Base-by-base conservation (phyloP, 345 rosid species). In the Psidium friedrichsthalianum region DNA sequence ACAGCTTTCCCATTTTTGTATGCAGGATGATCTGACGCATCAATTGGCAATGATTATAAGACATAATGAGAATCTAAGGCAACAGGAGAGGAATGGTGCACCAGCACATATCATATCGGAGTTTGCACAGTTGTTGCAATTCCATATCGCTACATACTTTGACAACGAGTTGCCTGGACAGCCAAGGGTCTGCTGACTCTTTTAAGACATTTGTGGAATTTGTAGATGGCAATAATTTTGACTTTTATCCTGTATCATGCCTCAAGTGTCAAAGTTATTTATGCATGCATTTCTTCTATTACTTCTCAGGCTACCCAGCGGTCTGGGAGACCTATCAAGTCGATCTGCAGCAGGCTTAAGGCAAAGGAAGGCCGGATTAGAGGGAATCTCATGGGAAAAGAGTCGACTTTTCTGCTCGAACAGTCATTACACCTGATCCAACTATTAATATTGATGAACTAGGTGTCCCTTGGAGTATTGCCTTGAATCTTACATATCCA, bases 391-490 rank as follows among this genome's bases (percentile, higher is more conserved):
- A 95, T 97, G 99, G 98, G 99, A 18, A 97, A 87, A 92, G 99
- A 24, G 99, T 97, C 51, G 97, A 97, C 88, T 97, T 97, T 89
- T 97, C 99, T 1, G 98, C 98, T 53, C 94, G 98, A 83, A 95
- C 99, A 13, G 99, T 95, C 86, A 97, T 97, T 74, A 97, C 99
- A 42, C 99, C 98, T 21, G 99, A 97, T 89, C 99, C 99, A 69
- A 97, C 90, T 84, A 95, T 97, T 74, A 97, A 97, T 89, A 95
- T 97, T 55, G 99, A 97, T 92, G 87, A 97, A 85, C 92, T 97
- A 81, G 99, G 99, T 51, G 99, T 97, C 51, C 99, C 99, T 8
- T 97, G 98, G 99, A 97, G 98, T 89, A 97, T 95, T 86, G 98
- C 98, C 32, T 89, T 97, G 86, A 97, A 97, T 90, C 95, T 97